A percentile compares a stretch with the other conserved stretches of the same genome.
Evolutionary conservation across 169 alveolate genomes (phyloP).

Genomic region (Cryptosporidium canis): DNA sequence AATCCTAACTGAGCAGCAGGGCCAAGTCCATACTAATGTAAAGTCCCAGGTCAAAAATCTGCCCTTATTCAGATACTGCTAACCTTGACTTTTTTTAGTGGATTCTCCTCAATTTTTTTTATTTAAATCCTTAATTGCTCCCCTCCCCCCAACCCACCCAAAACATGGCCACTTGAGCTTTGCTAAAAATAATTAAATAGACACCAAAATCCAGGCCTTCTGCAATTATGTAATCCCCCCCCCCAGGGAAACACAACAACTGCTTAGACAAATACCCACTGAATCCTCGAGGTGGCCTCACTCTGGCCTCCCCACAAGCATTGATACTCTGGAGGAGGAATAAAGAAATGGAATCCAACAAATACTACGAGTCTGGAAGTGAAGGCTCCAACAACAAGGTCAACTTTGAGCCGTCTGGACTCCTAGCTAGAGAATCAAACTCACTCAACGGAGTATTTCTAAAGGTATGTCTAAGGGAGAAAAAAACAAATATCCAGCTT

Average conservation of each 20-base stretch:
- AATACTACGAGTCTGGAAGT: neutral
- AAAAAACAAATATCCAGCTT: no score
- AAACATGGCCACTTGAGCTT: neutral
- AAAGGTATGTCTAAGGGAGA: conserved; percentile 73
- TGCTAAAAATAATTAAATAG: neutral
- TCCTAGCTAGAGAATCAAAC: conserved; percentile 83
- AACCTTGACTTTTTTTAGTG: neutral
- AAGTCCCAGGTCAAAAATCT: no score
- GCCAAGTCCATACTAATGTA: no score
- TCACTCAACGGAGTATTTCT: conserved; percentile 80
- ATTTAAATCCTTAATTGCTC: neutral
- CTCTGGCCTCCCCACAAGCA: no score
- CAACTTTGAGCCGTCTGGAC: conserved; percentile 89
- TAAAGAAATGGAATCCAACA: neutral
- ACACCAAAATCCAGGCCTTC: no score
- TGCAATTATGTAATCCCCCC: no score
- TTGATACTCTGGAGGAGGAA: neutral
- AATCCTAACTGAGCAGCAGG: no score
- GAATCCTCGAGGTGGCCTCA: no score
- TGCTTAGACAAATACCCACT: no score
- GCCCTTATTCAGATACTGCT: no score
- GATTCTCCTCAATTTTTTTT: neutral
- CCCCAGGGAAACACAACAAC: no score
- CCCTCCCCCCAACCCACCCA: neutral
- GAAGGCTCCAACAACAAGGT: neutral